A percentile compares a stretch with the other conserved stretches of the same genome.
Conservation (phyloP, 176 grass and related monocot genomes). For the Aegilops umbellulata region DNA sequence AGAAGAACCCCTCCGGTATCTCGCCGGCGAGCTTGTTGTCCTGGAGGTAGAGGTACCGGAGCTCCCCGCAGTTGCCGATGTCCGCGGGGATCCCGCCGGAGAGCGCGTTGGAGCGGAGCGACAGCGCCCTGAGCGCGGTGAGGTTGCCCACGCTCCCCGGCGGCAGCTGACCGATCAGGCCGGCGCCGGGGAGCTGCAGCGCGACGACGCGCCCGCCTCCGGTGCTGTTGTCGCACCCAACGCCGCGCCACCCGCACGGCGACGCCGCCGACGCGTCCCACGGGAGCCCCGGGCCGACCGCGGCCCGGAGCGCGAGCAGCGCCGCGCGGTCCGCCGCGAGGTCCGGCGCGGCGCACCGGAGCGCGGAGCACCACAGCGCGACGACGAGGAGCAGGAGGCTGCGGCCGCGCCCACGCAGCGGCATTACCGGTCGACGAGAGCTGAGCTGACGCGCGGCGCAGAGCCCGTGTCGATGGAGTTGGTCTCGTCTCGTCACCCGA, state of each 20-base stretch:
- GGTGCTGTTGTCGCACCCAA: conserved; percentile 36
- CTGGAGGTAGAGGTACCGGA: conserved; percentile 43
- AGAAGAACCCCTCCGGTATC: conserved; percentile 53
- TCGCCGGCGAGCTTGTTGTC: conserved; percentile 45
- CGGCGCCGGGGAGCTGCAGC: conserved; percentile 43
- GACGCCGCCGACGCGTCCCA: conserved; percentile 45
- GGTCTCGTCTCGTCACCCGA: not conserved
- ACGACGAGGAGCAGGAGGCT: not conserved
- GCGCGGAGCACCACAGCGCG: not conserved
- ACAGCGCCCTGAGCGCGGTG: conserved; percentile 49
- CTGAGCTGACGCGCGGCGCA: no score
- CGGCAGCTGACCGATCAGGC: conserved; percentile 41
- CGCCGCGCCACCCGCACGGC: conserved; percentile 69
- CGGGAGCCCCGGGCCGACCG: conserved; percentile 26
- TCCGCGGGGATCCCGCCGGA: conserved; percentile 61
- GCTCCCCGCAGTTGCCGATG: conserved; percentile 43
- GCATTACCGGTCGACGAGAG: not conserved
- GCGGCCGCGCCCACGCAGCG: not conserved
- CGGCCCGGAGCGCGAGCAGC: conserved; percentile 55
- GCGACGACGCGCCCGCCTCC: conserved; percentile 31
- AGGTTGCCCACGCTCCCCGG: conserved; percentile 56
- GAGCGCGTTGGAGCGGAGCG: conserved; percentile 66
- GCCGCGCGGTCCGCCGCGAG: conserved; percentile 55
- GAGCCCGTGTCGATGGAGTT: not conserved
- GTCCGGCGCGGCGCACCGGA: conserved; percentile 21